phyloP scores from a whole-genome alignment of 1,284 basidiomycete genomes.

The Fomitiporia mediterranea region DNA sequence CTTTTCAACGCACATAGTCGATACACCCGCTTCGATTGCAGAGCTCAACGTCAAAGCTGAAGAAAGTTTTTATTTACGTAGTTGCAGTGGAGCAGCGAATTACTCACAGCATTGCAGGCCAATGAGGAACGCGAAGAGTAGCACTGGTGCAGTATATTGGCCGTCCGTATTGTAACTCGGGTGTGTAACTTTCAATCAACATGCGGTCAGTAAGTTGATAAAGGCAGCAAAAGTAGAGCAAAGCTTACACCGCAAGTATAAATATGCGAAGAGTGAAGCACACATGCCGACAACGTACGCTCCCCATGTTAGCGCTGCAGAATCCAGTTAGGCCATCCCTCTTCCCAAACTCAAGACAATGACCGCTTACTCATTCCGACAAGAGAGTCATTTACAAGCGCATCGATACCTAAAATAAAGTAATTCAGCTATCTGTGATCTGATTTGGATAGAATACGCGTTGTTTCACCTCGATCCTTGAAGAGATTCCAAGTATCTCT shows the following conservation, averaged over 20 bases:
- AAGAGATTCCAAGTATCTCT: constrained; percentile 89
- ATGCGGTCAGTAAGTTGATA: constrained; percentile 7
- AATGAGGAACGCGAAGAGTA: constrained; percentile 80
- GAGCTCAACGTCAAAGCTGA: constrained; percentile 62
- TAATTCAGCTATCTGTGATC: not conserved
- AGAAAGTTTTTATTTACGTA: not conserved
- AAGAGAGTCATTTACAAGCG: constrained; percentile 81
- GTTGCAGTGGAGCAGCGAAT: not conserved
- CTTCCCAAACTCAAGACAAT: constrained; percentile 4
- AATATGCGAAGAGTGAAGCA: constrained; percentile 74
- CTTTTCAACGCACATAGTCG: constrained; percentile 60
- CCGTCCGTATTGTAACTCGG: constrained; percentile 70
- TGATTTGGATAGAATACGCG: not conserved
- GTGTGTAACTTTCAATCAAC: constrained; percentile 47
- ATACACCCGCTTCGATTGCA: constrained; percentile 76
- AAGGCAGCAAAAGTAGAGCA: not conserved
- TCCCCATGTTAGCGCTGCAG: constrained; percentile 63
- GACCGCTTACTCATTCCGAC: constrained; percentile 65
- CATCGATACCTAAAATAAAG: constrained; percentile 56
- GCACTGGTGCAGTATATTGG: constrained; percentile 72
- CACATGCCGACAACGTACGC: constrained; percentile 76
- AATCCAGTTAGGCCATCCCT: not conserved
- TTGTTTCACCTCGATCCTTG: constrained; percentile 62
- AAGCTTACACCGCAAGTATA: constrained; percentile 37
- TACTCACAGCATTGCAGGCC: constrained; percentile 66